Conservation (phyloP, 1,139 yeast species). For the Taphrina confusa region DNA sequence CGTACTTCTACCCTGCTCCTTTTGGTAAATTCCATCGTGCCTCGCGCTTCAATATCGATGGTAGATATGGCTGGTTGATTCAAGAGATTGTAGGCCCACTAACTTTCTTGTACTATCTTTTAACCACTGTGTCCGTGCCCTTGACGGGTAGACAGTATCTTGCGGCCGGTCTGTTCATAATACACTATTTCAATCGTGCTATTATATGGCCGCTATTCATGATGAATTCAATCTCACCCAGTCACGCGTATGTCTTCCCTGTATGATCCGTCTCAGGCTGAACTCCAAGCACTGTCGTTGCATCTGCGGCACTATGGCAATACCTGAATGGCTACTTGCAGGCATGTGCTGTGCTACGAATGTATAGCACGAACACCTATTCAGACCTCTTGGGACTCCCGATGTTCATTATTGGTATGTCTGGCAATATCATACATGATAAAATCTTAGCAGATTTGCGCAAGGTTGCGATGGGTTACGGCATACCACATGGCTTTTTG, state of each 20-base stretch:
- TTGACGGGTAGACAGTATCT: constrained; percentile 4
- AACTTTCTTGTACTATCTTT: constrained; percentile 12
- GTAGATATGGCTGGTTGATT: constrained; percentile 31
- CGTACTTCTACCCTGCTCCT: constrained; percentile 25
- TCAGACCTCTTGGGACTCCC: neutral
- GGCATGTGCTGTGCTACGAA: constrained; percentile 1
- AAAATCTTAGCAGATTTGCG: constrained; percentile 30
- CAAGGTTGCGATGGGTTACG: neutral
- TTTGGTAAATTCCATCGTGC: constrained; percentile 22
- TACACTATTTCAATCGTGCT: constrained; percentile 34
- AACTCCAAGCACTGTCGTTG: neutral
- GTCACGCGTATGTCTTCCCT: constrained; percentile 10
- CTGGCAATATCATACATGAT: constrained; percentile 36
- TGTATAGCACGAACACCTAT: neutral
- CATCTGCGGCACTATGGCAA: constrained; percentile 19
- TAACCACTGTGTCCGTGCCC: neutral
- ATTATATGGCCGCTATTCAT: constrained; percentile 31
- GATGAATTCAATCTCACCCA: constrained; percentile 29
- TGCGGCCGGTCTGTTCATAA: constrained; percentile 8
- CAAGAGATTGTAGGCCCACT: constrained; percentile 36
- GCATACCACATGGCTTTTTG: constrained; percentile 35
- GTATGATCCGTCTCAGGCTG: neutral
- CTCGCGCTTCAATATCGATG: constrained; percentile 15
- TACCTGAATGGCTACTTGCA: constrained; percentile 21
- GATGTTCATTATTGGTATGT: constrained; percentile 26